These are phyloP conservation scores for Pyrenula massariospora DNA, from an alignment of 495 filamentous ascomycete genomes.

Conservation along the genomic window DNA sequence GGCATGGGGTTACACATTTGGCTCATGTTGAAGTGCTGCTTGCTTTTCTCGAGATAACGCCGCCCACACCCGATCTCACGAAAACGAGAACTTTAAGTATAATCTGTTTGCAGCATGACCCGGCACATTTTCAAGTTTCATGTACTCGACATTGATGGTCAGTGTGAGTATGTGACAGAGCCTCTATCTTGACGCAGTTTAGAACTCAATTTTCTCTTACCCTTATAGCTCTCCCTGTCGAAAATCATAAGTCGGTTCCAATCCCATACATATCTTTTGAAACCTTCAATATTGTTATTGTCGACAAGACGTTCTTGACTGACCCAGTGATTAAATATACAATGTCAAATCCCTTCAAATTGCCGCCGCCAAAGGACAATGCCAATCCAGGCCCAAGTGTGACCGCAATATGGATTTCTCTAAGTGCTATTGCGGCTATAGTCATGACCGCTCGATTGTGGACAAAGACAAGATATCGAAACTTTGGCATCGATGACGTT, in stretches of 20 bases:
- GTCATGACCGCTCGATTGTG: background rate
- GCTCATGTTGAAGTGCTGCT: background rate
- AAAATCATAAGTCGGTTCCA: background rate
- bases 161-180: background rate
- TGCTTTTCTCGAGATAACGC: background rate
- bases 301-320: background rate
- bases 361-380: background rate
- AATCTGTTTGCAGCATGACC: background rate
- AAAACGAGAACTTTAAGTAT: background rate
- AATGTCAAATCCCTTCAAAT: background rate
- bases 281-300: background rate
- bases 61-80: background rate
- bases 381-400: background rate
- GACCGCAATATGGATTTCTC: background rate
- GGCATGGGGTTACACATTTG: background rate
- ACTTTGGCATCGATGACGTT: background rate
- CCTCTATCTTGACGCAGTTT: background rate
- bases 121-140: background rate
- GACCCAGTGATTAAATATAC: background rate
- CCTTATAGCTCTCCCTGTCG: background rate
- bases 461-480: background rate
- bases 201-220: background rate
- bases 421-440: background rate
- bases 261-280: background rate
- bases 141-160: background rate